Conservation (phyloP, 306 rosid genomes). For the Cucurbita maxima region DNA sequence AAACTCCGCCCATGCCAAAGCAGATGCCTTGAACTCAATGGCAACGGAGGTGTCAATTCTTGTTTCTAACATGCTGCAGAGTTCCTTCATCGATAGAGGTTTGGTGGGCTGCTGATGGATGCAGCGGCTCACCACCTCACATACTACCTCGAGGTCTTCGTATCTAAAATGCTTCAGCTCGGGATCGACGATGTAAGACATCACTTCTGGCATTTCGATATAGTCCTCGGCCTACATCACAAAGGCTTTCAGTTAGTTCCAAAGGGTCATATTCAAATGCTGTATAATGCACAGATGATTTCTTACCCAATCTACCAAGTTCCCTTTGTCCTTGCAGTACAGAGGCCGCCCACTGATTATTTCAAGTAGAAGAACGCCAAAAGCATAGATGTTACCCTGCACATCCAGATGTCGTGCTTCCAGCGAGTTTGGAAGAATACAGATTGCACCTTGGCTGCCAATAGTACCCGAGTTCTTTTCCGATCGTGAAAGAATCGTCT, state of each 20-base stretch:
- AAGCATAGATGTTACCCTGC: conserved; percentile 65
- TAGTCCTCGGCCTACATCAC: conserved; percentile 75
- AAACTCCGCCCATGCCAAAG: conserved; percentile 98
- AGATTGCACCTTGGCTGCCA: conserved; percentile 61
- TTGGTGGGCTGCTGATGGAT: conserved; percentile 37
- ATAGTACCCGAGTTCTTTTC: conserved; percentile 70
- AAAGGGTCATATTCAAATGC: background rate
- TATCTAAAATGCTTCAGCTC: conserved; percentile 52
- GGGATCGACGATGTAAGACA: conserved; percentile 71
- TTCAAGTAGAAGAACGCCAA: conserved; percentile 75
- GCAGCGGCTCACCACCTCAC: conserved; percentile 67
- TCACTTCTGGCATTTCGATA: conserved; percentile 66
- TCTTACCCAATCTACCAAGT: conserved; percentile 91
- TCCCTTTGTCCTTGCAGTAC: conserved; percentile 62
- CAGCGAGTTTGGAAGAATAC: conserved; percentile 72
- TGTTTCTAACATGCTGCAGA: conserved; percentile 58
- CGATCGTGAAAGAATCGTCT: conserved; percentile 74
- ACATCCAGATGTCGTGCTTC: conserved; percentile 80
- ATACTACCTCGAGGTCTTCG: conserved; percentile 70
- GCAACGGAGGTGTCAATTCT: conserved; percentile 67
- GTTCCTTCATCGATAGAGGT: conserved; percentile 51
- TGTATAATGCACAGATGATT: background rate
- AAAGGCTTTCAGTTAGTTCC: background rate
- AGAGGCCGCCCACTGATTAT: conserved; percentile 83
- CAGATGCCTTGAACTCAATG: conserved; percentile 59